Evolutionary conservation across 495 filamentous ascomycete species (phyloP), one percentile per base, ranked within the genome.

Genomic region (Penicillium paxilli): DNA sequence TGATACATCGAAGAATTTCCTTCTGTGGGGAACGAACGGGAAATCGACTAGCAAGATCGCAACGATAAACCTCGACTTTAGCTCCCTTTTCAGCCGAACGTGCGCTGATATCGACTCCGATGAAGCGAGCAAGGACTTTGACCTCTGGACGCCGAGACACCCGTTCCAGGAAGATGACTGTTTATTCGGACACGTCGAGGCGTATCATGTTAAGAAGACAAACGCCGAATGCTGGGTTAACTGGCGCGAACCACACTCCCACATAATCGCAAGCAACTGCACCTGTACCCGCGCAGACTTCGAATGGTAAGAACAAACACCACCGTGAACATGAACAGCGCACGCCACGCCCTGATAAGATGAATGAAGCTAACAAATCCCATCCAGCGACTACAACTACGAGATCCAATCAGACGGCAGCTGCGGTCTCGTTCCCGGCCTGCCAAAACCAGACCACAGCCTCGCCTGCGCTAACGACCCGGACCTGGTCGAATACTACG

Each of bases 21-120:
- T 98, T 16, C 78, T 99, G 14, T 99, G 95, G 95, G 90, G 83
- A 38, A 79, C 72, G 52, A 77, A 81, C 30, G 46, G 54, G 28
- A 60, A 64, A 14, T 65, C 67, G 17, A 64, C 70, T 8, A 68
- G 77, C 38, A 68, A 83, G 14, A 72, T 89, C 25, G 68, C 74
- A 17, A 87, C 90, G 0, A 67, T 96, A 55, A 93, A 93, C 55
- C 65, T 99, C 11, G 94, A 99, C 71, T 98, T 98, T 66, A 85
- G 85, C 17, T 85, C 86, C 12, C 75, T 97, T 33, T 83, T 83
- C 51, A 82, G 89, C 51, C 69, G 74, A 30, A 63, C 83, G 23
- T 98, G 94, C 75, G 40, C 40, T 19, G 40, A 21, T 23, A 42
- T 42, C 20, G 70, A 81, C 47, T 68, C 89, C 10, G 80, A 91